phyloP scores from a whole-genome alignment of 1,139 yeast species.

The Suhomyces panamericanus region DNA sequence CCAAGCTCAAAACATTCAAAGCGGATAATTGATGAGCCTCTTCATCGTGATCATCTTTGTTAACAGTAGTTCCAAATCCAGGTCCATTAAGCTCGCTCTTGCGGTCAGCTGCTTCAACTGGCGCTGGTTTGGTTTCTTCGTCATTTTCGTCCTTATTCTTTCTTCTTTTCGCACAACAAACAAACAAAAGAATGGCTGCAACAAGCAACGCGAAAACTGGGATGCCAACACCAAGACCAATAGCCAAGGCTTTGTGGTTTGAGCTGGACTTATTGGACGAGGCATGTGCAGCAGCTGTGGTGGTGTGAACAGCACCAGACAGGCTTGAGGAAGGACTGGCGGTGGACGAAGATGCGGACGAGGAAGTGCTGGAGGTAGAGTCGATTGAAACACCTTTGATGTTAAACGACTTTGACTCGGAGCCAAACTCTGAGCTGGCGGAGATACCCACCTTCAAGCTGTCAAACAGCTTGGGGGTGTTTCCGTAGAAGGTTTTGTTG shows the following conservation, averaged over 20 bases:
- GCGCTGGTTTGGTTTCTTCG: constrained; percentile 15
- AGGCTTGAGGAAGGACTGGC: constrained; percentile 19
- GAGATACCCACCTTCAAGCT: constrained; percentile 49
- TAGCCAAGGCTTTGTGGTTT: constrained; percentile 58
- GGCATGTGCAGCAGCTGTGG: constrained; percentile 13
- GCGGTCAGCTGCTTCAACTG: constrained; percentile 27
- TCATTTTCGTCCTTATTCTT: constrained; percentile 28
- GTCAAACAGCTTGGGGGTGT: constrained; percentile 61
- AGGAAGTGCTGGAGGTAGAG: constrained; percentile 17
- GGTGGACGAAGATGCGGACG: constrained; percentile 19
- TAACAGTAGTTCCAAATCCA: constrained; percentile 33
- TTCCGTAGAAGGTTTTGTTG: constrained; percentile 70
- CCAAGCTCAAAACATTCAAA: constrained; percentile 53
- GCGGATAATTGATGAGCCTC: constrained; percentile 49
- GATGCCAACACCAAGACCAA: constrained; percentile 85
- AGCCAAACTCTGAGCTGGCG: constrained; percentile 46
- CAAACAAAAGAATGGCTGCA: constrained; percentile 50
- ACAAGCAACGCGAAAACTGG: constrained; percentile 57
- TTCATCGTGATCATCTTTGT: constrained; percentile 30
- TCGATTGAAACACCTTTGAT: constrained; percentile 53
- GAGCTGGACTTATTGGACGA: constrained; percentile 16
- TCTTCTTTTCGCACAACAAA: constrained; percentile 58
- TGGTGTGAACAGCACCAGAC: constrained; percentile 18
- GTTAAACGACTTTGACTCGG: constrained; percentile 45
- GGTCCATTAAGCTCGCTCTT: constrained; percentile 43